Base-by-base conservation (phyloP, 352 stramenopile genomes). In the Globisporangium sylvaticum region DNA sequence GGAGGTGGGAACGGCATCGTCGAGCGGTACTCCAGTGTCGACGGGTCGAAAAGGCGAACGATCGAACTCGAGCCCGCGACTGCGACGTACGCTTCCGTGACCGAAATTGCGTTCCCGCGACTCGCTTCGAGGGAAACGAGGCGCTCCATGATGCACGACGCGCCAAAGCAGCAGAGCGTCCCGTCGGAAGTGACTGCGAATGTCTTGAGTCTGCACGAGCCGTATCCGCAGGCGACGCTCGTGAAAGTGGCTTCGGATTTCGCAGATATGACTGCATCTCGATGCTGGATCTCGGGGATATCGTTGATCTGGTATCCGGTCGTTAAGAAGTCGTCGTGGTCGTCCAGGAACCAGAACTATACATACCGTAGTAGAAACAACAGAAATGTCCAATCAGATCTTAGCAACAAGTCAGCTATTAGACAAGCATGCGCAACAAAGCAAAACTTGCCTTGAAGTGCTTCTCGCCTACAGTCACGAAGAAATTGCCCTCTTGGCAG, bases 401-500 rank as follows among this genome's bases (percentile, higher is more conserved):
- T 6, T 4, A 25, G 14, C 24, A 5, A 10, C 20, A 44, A 20
- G 20, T 18, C 7, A 44, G 3, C 37, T 18, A 15, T 18, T 44
- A 18, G 37, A 4, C 14, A 44, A 39, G 29, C 15, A 60, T 48
- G 9, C 5, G 20, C 18, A 67, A 6, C 25, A 2, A 22, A 20
- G 4, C 18, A 59, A 25, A 12, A 58, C 64, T 14, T 68, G 92
- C 83, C 73, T 89, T 88, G 61, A 93, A 87, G 54, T 95, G 84
- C 32, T 83, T 84, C 57, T 92, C 81, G 32, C 89, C 90, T 20
- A 88, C 86, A 0, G 90, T 93, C 29, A 96, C 87, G 55, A 97
- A 94, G 53, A 84, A 91, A 27, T 89, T 87, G 4, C 84, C 87
- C 9, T 81, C 79, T 22, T 82, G 74, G 56, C 77, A 89, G 58